A percentile compares a stretch with the other conserved stretches of the same genome.
phyloP scores from a whole-genome alignment of 2,329 filamentous ascomycete genomes.

The Talaromyces sp. region DNA sequence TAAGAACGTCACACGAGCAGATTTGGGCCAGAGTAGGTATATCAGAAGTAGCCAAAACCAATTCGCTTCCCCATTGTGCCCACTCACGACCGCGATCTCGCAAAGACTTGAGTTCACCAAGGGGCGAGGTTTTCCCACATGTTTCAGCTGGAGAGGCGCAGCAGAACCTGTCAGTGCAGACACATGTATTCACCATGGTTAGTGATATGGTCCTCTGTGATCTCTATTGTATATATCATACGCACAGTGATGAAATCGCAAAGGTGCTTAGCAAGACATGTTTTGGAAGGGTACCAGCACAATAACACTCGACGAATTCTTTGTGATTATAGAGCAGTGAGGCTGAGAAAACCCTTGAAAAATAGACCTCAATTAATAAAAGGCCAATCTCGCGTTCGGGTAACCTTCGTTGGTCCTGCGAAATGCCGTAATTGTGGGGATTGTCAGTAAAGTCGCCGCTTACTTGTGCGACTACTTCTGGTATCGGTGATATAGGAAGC shows the following conservation, averaged over 20 bases:
- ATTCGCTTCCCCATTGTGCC: conserved; percentile 2
- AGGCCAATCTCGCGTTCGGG: conserved; percentile 2
- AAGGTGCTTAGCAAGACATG: conserved; percentile 2
- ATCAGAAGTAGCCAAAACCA: not conserved
- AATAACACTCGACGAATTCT: conserved; percentile 1
- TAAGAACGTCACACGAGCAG: conserved; percentile 3
- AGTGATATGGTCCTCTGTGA: no score
- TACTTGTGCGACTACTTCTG: no score
- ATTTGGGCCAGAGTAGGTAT: not conserved
- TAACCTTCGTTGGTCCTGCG: not conserved
- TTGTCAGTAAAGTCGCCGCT: not conserved
- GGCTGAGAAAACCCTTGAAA: conserved; percentile 3
- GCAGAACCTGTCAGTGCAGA: no score
- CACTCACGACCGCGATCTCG: conserved; percentile 1
- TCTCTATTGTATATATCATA: not conserved
- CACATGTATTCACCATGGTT: no score
- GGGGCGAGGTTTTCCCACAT: not conserved
- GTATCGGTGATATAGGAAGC: not conserved
- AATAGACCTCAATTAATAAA: conserved; percentile 3
- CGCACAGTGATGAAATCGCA: conserved; percentile 4
- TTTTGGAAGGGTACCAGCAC: not conserved
- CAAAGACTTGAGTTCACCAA: conserved; percentile 1
- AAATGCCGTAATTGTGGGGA: not conserved
- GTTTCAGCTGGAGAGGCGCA: not conserved
- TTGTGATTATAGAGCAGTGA: conserved; percentile 1